Percentiles rank a stretch among this genome's conserved stretches.
Evolutionary conservation across 2,329 filamentous ascomycete genomes (phyloP).

Genomic region (Pezicula neosporulosa): DNA sequence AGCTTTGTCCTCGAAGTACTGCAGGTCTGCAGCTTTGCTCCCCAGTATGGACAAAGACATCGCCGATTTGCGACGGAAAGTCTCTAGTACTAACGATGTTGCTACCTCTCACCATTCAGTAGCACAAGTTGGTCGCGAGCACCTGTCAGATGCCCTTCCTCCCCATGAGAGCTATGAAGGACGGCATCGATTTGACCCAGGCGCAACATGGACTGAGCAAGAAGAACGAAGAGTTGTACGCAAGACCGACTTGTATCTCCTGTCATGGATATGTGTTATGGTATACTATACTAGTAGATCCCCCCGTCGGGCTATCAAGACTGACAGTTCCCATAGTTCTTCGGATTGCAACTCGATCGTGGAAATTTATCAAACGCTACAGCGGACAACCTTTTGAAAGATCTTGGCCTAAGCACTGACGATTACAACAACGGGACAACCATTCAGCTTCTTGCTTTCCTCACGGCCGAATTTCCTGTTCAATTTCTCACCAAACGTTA

Average conservation of each 20-base stretch:
- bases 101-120: constrained; percentile 11
- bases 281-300: constrained; percentile 29
- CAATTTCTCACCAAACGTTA: constrained; percentile 55
- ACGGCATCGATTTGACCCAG: constrained; percentile 45
- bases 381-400: constrained; percentile 58
- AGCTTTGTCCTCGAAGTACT: neutral
- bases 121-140: constrained; percentile 14
- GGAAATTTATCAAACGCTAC: constrained; percentile 61
- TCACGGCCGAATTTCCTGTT: constrained; percentile 54
- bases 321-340: constrained; percentile 40
- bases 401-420: constrained; percentile 43
- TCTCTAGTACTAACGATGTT: constrained; percentile 2
- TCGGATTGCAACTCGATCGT: constrained; percentile 60
- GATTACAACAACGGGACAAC: constrained; percentile 58
- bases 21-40: too few relatives aligned
- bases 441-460: constrained; percentile 50
- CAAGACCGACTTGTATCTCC: constrained; percentile 44
- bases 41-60: constrained; percentile 9
- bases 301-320: constrained; percentile 31
- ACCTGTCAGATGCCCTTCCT: constrained; percentile 23
- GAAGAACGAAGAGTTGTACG: constrained; percentile 54
- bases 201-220: constrained; percentile 49
- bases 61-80: constrained; percentile 2
- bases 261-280: constrained; percentile 42
- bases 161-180: constrained; percentile 42